Evolutionary conservation across 2,329 filamentous ascomycete genomes (phyloP).

Genomic region (Fusarium coffeatum): DNA sequence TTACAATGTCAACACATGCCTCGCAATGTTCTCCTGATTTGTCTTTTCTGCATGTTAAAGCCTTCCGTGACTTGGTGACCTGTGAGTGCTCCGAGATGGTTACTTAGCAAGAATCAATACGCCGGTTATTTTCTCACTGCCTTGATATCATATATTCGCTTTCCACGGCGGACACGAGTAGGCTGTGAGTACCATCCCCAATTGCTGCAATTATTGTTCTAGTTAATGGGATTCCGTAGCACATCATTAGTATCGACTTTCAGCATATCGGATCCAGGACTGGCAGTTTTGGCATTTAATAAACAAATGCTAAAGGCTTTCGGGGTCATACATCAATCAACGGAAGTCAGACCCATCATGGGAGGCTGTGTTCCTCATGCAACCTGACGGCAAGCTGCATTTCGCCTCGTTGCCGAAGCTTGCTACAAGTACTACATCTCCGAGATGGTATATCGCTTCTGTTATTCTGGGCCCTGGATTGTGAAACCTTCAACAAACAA

Average conservation of each 20-base stretch:
- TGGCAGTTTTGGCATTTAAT: background rate
- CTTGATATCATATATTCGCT: background rate
- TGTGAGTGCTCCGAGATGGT: background rate
- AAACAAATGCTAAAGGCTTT: background rate
- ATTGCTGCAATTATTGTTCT: background rate
- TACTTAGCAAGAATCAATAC: background rate
- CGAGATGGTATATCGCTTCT: conserved; percentile 12
- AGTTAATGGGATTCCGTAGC: background rate
- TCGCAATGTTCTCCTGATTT: conserved; percentile 30
- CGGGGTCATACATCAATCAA: background rate
- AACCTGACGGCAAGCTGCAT: conserved; percentile 30
- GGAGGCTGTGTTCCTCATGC: conserved; percentile 2
- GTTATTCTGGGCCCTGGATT: background rate
- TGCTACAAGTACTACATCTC: conserved; percentile 28
- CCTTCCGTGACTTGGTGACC: background rate
- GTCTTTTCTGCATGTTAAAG: background rate
- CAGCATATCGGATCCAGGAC: background rate
- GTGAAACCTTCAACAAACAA: conserved; percentile 21
- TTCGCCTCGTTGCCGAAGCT: conserved; percentile 39
- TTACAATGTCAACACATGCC: conserved; percentile 1
- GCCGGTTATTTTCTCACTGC: too few species aligned
- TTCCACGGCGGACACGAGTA: background rate
- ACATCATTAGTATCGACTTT: background rate
- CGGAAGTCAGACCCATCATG: background rate
- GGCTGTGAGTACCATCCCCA: background rate